Base-by-base conservation (phyloP, 78 protist genomes). In the Cyanophora paradoxa region DNA sequence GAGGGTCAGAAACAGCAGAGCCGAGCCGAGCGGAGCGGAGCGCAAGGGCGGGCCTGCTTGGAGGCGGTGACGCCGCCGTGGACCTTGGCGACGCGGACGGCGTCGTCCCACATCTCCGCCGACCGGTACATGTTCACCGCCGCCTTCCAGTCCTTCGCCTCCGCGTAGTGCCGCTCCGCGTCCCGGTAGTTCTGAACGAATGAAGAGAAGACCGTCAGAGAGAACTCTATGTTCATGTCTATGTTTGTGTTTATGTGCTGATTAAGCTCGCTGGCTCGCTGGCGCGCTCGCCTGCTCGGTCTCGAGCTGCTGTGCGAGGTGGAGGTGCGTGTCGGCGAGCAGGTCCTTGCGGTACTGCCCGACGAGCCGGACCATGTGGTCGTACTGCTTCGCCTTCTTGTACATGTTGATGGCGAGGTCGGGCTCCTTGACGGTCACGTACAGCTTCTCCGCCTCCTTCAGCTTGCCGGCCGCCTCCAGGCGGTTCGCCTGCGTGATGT, bases 321-420 rank as follows among this genome's bases (percentile, higher is more conserved):
- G 72, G 28, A 77, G 46, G 89, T 88, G 82, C 50, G 91, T 86
- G 54, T 83, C 78, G n/a, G 4, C 42, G 20, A 88, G 78, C 39
- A 80, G 58, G 28, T 80, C 87, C 46, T 44, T 34, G 37, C 83
- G 81, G 71, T 74, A 72, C 33, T 30, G 19, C 26, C 76, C 1
- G 69, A 92, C 90, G 42, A 92, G 76, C 26, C 91, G 78, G 72
- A 91, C 57, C 90, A 87, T 82, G n/a, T 82, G 82, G 57, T 81
- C 91, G 82, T 69, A 90, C 37, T 73, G 50, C 26, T 76, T 71
- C 19, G 41, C 66, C 85, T 74, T 79, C 76, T 77, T 81, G 87
- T 87, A 86, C 95, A 91, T 91, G 76, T 78, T 57, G 88, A 91
- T 87, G 28, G 92, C 92, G 24, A 71, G 76, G 75, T 87, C 92